Evolutionary conservation across 225 moss, liverwort and hornwort genomes (phyloP), one percentile per base, ranked within the genome.

Genomic region (Marchantia polymorpha): DNA sequence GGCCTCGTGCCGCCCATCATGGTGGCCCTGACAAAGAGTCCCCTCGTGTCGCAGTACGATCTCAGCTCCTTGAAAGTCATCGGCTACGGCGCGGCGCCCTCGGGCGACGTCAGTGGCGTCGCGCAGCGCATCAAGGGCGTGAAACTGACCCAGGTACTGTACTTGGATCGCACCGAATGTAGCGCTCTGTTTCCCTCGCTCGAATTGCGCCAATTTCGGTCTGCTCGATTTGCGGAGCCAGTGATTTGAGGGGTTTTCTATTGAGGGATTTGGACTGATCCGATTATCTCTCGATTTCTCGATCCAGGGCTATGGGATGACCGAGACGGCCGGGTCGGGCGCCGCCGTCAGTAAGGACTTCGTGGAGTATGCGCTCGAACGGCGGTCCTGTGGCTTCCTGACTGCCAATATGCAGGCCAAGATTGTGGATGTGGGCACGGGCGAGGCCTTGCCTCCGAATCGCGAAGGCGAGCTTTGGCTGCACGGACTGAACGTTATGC

Each of bases 241-340:
- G 16, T 72, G 20, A 64, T 64, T 64, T 39, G n/a, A 64, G 23
- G 26, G 7, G 64, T 64, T 64, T 64, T 11, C n/a, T n/a, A n/a
- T n/a, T n/a, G n/a, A n/a, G n/a, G n/a, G n/a, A n/a, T n/a, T n/a
- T n/a, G n/a, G n/a, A n/a, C n/a, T n/a, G n/a, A n/a, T n/a, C n/a
- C n/a, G n/a, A n/a, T n/a, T n/a, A n/a, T n/a, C n/a, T n/a, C n/a
- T n/a, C n/a, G n/a, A n/a, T n/a, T n/a, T n/a, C n/a, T n/a, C n/a
- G n/a, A n/a, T n/a, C 12, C 85, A 96, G 96, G 96, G 92, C 47
- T 96, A 89, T 68, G 96, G 90, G 17, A 53, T 96, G 91, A 94
- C 92, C 64, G 96, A 96, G 80, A 85, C 94, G 39, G 39, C 74
- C 53, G 92, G 92, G 39, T 15, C 88, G 5, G 78, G 51, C 8